phyloP scores from a whole-genome alignment of 805 yeast genomes.

The Metschnikowia proteae region DNA sequence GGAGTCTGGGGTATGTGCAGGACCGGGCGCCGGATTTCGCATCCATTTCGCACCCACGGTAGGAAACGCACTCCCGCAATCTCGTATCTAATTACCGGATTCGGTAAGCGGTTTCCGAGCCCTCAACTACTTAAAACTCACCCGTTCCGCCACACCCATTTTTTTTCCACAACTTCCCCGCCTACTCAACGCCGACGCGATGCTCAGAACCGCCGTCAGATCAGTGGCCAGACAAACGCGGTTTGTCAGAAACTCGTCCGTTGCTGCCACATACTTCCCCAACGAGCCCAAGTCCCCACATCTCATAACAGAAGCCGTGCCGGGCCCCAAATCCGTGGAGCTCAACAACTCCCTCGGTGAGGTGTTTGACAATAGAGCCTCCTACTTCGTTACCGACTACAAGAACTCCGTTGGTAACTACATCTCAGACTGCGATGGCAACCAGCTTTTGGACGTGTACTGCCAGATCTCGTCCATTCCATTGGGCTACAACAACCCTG shows the following conservation, averaged over 20 bases:
- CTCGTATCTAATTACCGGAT: slow-evolving; percentile 1
- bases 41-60: slow-evolving; percentile 4
- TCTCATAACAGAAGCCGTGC: slow-evolving; percentile 28
- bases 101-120: neutral
- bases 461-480: slow-evolving; percentile 44
- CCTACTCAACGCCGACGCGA: neutral
- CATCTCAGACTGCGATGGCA: slow-evolving; percentile 42
- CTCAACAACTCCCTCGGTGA: slow-evolving; percentile 34
- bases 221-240: neutral
- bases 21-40: neutral
- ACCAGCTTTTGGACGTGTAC: slow-evolving; percentile 38
- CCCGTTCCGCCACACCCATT: neutral
- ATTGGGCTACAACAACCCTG: slow-evolving; percentile 44
- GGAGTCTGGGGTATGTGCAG: no score
- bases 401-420: slow-evolving; percentile 38
- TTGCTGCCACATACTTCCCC: slow-evolving; percentile 32
- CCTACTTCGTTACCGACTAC: slow-evolving; percentile 41
- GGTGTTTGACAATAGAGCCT: slow-evolving; percentile 40
- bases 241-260: slow-evolving; percentile 11
- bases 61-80: slow-evolving; percentile 5
- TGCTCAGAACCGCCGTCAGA: neutral
- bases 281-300: slow-evolving; percentile 33
- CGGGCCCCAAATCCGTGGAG: slow-evolving; percentile 35
- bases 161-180: neutral
- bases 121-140: neutral